Evolutionary conservation across 345 rosid genomes (phyloP), one percentile per base, ranked within the genome.

Genomic region (Acer negundo): DNA sequence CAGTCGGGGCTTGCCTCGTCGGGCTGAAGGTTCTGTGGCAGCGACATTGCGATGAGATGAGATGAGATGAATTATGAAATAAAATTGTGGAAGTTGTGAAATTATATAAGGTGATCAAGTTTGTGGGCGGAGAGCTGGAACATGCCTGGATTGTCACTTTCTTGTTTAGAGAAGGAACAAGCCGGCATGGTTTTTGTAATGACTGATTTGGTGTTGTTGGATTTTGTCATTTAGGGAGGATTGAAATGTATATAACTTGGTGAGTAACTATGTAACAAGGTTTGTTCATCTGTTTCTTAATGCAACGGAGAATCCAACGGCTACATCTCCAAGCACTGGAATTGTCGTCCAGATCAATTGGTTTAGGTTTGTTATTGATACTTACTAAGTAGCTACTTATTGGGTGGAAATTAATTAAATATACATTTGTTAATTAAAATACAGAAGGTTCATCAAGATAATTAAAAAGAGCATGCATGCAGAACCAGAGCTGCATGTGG

Each of bases 1-100:
- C 91, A 89, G 0, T 3, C 35, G 0, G 93, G 95, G 75, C 86
- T 89, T 9, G 83, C 85, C 0, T 68, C 80, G 46, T 85, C 84
- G 0, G 88, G 79, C 7, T 3, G 11, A 2, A 91, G 75, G 82
- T 87, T 90, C 11, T 24, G 3, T 6, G 92, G 95, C 1, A 85
- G 76, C 61, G 55, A 70, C 78, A 80, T 24, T n/a, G 10, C 3
- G 19, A 28, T 28, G 31, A 4, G 19, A n/a, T 2, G 3, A 35
- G 6, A 31, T 31, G 35, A 31, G 38, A 35, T 35, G 38, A 4
- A 35, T 35, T 35, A 35, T 35, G 38, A 35, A 35, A 35, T 35
- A 35, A 35, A 35, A 6, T 62, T 23, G 31, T 20, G 1, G 31
- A n/a, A 19, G 58, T 40, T 3, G 10, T 40, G 23, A 7, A 17